Conservation (phyloP, 2,329 filamentous ascomycete species). For the Ophiostoma australiae region DNA sequence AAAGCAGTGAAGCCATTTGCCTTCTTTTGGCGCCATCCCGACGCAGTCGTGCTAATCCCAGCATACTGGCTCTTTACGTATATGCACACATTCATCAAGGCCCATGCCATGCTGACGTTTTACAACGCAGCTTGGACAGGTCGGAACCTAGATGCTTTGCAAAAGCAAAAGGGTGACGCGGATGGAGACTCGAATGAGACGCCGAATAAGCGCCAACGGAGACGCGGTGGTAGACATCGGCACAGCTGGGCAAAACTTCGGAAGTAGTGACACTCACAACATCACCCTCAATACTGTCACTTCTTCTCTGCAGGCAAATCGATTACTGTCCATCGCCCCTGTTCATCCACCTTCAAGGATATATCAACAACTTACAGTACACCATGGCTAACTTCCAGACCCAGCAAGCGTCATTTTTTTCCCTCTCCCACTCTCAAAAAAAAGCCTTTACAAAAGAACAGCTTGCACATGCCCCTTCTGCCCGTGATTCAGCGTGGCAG, state of each 20-base stretch:
- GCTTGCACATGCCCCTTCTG: constrained; percentile 5
- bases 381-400: no score
- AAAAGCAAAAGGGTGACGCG: neutral
- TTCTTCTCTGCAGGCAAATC: no score
- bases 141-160: constrained; percentile 34
- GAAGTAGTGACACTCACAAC: neutral
- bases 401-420: no score
- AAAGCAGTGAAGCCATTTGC: constrained; percentile 55
- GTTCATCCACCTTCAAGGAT: no score
- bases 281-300: no score
- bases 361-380: no score
- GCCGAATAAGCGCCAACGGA: neutral
- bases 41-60: constrained; percentile 48
- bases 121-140: constrained; percentile 43
- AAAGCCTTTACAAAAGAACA: neutral
- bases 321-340: no score
- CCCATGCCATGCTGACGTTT: constrained; percentile 52
- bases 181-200: neutral
- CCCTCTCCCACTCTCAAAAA: neutral
- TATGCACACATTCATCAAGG: constrained; percentile 53
- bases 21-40: constrained; percentile 48
- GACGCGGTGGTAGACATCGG: neutral
- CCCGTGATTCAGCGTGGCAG: neutral
- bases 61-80: constrained; percentile 53
- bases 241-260: neutral